Conservation (phyloP, 116 monocot species). For the Thalassia testudinum region DNA sequence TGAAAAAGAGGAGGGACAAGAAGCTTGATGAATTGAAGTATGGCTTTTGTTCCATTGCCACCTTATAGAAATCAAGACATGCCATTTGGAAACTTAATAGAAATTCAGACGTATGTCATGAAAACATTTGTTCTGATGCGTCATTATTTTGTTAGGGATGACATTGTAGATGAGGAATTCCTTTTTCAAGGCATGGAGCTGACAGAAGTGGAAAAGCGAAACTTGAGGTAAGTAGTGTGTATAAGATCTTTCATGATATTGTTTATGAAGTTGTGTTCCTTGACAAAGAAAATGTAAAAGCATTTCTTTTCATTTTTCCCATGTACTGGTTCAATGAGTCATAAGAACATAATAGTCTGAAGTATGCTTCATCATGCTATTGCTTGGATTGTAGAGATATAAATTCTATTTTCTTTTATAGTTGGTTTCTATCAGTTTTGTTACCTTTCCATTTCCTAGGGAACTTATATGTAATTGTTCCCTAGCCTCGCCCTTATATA, state of each 20-base stretch:
- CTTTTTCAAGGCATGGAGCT: constrained; percentile 61
- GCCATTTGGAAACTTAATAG: too few relatives aligned
- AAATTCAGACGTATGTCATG: too few relatives aligned
- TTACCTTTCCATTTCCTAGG: background rate
- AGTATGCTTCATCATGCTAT: too few relatives aligned
- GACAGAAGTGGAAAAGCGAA: constrained; percentile 65
- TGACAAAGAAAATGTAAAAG: too few relatives aligned
- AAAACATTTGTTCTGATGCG: too few relatives aligned
- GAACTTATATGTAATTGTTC: too few relatives aligned
- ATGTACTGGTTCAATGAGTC: too few relatives aligned
- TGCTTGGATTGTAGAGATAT: background rate
- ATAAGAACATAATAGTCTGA: too few relatives aligned
- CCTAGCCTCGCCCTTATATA: too few relatives aligned
- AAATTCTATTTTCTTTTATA: background rate
- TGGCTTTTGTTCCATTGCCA: background rate
- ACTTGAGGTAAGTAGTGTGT: constrained; percentile 36
- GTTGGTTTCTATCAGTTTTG: background rate
- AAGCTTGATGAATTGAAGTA: constrained; percentile 80
- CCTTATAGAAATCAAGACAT: too few relatives aligned
- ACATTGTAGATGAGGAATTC: constrained; percentile 77
- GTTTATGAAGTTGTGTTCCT: background rate
- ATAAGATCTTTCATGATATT: background rate
- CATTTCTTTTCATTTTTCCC: too few relatives aligned
- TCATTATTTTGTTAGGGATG: constrained; percentile 41
- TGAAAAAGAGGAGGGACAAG: constrained; percentile 76